Conservation (phyloP, 2,329 filamentous ascomycete genomes). For the Ophiostoma himal-ulmi region DNA sequence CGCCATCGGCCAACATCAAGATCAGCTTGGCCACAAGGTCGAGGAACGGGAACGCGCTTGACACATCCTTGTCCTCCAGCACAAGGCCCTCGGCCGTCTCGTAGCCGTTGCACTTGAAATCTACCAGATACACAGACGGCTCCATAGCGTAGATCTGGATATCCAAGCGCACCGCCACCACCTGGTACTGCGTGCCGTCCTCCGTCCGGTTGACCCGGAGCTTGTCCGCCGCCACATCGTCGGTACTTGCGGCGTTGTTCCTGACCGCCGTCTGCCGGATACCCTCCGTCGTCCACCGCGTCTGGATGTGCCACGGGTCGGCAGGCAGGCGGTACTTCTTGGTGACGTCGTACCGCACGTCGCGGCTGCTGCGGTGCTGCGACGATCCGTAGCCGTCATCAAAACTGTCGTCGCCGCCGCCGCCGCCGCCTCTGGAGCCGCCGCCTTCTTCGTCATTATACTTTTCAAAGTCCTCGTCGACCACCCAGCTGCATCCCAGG, state of each 20-base stretch:
- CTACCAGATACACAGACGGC: slow-evolving; percentile 85
- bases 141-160: slow-evolving; percentile 97
- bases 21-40: slow-evolving; percentile 90
- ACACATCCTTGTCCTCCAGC: slow-evolving; percentile 88
- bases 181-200: slow-evolving; percentile 51
- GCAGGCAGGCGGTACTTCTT: slow-evolving; percentile 78
- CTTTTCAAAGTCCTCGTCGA: slow-evolving; percentile 54
- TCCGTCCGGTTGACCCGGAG: slow-evolving; percentile 39
- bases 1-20: slow-evolving; percentile 82
- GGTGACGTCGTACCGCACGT: slow-evolving; percentile 44
- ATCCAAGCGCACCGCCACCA: slow-evolving; percentile 88
- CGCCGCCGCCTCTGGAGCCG: slow-evolving; percentile 23
- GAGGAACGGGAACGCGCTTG: slow-evolving; percentile 90
- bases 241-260: slow-evolving; percentile 32
- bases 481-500: slow-evolving; percentile 82
- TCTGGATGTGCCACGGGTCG: slow-evolving; percentile 90
- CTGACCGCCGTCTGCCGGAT: slow-evolving; percentile 36
- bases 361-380: slow-evolving; percentile 32
- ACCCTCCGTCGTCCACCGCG: slow-evolving; percentile 74
- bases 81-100: slow-evolving; percentile 69
- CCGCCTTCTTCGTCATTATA: slow-evolving; percentile 38
- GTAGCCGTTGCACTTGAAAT: slow-evolving; percentile 98
- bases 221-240: slow-evolving; percentile 37
- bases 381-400: slow-evolving; percentile 36
- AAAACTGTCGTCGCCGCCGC: slow-evolving; percentile 27